Percentiles rank a stretch among this genome's conserved stretches.
Evolutionary conservation across 2,329 filamentous ascomycete species (phyloP).

Genomic region (Botryotinia calthae): DNA sequence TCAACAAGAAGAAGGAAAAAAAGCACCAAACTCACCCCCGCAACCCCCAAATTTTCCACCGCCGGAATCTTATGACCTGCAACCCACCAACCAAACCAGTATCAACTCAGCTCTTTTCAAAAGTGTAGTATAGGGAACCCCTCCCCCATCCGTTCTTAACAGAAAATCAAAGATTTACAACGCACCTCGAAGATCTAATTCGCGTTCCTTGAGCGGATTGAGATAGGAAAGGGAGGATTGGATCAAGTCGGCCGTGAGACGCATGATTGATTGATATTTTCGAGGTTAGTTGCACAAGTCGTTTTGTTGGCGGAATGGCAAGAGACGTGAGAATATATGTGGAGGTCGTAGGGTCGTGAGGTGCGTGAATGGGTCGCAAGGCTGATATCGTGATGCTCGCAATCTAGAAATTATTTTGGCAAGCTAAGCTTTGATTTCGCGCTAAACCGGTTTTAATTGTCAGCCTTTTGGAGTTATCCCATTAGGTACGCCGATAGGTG

Average conservation of each 20-base stretch:
- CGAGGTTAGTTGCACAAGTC: not conserved
- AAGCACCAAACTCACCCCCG: slow-evolving; percentile 63
- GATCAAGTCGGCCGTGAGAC: slow-evolving; percentile 94
- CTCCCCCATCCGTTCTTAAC: slow-evolving; percentile 76
- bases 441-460: slow-evolving; percentile 1
- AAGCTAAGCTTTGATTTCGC: slow-evolving; percentile 8
- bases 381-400: slow-evolving; percentile 10
- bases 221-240: slow-evolving; percentile 94
- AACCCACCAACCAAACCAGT: slow-evolving; percentile 50
- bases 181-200: slow-evolving; percentile 99
- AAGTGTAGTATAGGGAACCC: slow-evolving; percentile 71
- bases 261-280: slow-evolving; percentile 56
- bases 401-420: slow-evolving; percentile 15
- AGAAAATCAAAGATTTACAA: slow-evolving; percentile 45
- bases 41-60: slow-evolving; percentile 96
- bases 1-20: slow-evolving; percentile 8
- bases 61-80: slow-evolving; percentile 96
- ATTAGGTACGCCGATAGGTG: too few species aligned
- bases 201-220: slow-evolving; percentile 97
- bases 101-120: slow-evolving; percentile 79
- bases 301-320: slow-evolving; percentile 13
- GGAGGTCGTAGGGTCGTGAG: not conserved
- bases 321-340: not conserved
- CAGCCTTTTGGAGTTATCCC: not conserved
- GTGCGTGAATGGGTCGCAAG: not conserved